phyloP scores from a whole-genome alignment of 2,329 filamentous ascomycete genomes.

The Colletotrichum sp. region DNA sequence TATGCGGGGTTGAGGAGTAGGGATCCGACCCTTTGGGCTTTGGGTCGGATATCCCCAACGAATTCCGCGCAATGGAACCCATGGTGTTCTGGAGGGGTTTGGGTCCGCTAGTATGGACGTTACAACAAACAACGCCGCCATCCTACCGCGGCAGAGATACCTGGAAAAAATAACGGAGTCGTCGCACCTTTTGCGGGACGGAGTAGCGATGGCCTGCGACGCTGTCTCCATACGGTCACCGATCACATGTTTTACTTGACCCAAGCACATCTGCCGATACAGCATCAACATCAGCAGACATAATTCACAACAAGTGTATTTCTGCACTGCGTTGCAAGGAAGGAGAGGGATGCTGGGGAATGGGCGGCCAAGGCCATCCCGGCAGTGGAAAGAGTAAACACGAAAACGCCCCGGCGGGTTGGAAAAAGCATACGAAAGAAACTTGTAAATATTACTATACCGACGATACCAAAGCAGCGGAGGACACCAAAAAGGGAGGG shows the following conservation, averaged over 20 bases:
- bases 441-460: constrained; percentile 12
- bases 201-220: background rate
- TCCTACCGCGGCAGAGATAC: background rate
- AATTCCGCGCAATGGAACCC: background rate
- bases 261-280: background rate
- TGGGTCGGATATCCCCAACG: background rate
- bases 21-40: too few species aligned
- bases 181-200: background rate
- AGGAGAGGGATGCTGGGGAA: background rate
- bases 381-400: background rate
- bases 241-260: background rate
- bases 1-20: background rate
- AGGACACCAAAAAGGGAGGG: constrained; percentile 2
- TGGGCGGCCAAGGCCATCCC: background rate
- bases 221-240: background rate
- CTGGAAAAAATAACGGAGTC: background rate
- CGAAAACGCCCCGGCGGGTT: background rate
- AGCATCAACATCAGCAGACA: background rate
- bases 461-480: constrained; percentile 17
- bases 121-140: background rate
- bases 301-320: background rate
- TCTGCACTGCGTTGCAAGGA: background rate
- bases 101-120: background rate
- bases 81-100: background rate
- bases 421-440: background rate